Conservation (phyloP, 2,329 filamentous ascomycete species). For the Meredithiella fracta region DNA sequence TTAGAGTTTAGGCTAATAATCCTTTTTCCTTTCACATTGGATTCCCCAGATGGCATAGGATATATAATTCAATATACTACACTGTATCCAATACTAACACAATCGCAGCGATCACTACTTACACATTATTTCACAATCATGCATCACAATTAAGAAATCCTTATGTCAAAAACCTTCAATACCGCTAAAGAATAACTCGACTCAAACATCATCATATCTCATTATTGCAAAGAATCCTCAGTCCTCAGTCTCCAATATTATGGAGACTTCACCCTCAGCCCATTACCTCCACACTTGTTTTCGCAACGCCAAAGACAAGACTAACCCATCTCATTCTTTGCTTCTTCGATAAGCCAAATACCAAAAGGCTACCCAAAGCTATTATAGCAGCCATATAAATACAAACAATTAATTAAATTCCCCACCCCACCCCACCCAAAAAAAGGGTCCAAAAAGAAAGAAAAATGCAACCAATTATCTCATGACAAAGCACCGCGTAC, state of each 20-base stretch:
- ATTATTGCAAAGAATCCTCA: background rate
- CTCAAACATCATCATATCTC: background rate
- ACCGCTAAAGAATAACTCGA: background rate
- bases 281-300: background rate
- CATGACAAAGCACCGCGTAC: too few relatives aligned
- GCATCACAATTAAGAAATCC: too few relatives aligned
- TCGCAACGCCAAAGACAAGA: background rate
- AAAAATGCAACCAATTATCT: background rate
- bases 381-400: background rate
- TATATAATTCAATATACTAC: too few relatives aligned
- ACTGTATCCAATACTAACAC: too few relatives aligned
- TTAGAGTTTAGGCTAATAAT: too few relatives aligned
- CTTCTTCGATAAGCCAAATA: background rate
- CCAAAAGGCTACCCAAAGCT: background rate
- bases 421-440: too few relatives aligned
- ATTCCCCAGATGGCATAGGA: too few relatives aligned
- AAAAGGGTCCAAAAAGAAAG: background rate
- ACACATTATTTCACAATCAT: too few relatives aligned
- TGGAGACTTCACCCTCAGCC: background rate
- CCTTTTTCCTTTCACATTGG: too few relatives aligned
- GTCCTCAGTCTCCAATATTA: background rate
- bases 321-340: background rate
- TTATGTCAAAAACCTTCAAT: background rate
- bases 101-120: too few relatives aligned
- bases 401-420: constrained; percentile 1